Evolutionary conservation across 768 basidiomycete species (phyloP).

Genomic region (Hebeloma cylindrosporum): DNA sequence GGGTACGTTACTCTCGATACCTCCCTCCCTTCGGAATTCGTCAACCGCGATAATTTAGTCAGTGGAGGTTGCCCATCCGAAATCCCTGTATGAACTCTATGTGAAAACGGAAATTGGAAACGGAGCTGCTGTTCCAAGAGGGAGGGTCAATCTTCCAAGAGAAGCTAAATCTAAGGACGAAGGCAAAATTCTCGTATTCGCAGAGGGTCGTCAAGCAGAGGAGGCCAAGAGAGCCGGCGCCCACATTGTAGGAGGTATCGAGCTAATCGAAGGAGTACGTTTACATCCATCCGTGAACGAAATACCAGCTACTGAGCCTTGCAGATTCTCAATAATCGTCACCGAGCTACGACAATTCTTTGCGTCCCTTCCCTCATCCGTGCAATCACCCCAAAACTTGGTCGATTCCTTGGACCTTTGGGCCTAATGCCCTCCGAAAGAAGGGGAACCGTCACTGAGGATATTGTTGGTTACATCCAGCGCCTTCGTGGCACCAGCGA

Average conservation of each 20-base stretch:
- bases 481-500: conserved; percentile 81
- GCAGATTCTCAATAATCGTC: conserved; percentile 72
- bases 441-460: conserved; percentile 91
- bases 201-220: conserved; percentile 79
- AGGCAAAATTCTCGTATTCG: conserved; percentile 90
- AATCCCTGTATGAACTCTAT: conserved; percentile 75
- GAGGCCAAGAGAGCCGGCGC: conserved; percentile 88
- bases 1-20: conserved; percentile 45
- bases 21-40: conserved; percentile 1
- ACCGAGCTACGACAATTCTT: conserved; percentile 81
- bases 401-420: conserved; percentile 77
- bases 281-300: background rate
- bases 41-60: conserved; percentile 48
- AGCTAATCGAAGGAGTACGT: conserved; percentile 84
- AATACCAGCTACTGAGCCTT: too few species aligned
- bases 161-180: conserved; percentile 72
- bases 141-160: conserved; percentile 81
- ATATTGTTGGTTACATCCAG: conserved; percentile 78
- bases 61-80: conserved; percentile 77
- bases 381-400: conserved; percentile 77
- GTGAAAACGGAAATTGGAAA: conserved; percentile 78
- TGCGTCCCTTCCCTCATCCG: conserved; percentile 79
- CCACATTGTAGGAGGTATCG: conserved; percentile 85
- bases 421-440: conserved; percentile 96
- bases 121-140: conserved; percentile 83